Percentiles rank a stretch among this genome's conserved stretches.
Conservation (phyloP, 192 early-diverging fungal genomes). For the Radiomyces spectabilis region DNA sequence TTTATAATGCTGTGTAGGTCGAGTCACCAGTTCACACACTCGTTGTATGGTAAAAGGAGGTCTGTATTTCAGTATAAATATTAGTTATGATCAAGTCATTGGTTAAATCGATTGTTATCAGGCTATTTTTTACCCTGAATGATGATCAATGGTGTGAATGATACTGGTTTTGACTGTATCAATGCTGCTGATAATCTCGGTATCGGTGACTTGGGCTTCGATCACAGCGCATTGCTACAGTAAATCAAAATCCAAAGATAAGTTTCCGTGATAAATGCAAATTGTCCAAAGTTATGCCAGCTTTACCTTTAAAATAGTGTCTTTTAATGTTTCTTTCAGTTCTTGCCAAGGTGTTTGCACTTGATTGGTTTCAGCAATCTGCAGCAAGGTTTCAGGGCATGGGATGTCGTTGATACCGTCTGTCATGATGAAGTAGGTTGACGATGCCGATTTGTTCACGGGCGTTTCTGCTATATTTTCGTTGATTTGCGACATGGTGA, state of each 20-base stretch:
- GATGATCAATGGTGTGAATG: neutral
- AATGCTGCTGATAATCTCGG: neutral
- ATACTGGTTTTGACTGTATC: neutral
- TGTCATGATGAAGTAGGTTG: too few species aligned
- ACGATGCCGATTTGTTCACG: too few species aligned
- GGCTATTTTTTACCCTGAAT: neutral
- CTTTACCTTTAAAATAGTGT: neutral
- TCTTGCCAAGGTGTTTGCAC: neutral
- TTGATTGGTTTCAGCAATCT: constrained; percentile 2
- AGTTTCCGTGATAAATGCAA: neutral
- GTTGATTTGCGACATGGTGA: too few species aligned
- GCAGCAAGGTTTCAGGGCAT: too few species aligned
- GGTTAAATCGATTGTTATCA: neutral
- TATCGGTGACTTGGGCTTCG: neutral
- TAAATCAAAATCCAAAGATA: neutral
- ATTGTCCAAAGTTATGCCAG: too few species aligned
- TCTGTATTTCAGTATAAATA: constrained; percentile 2
- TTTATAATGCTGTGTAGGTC: constrained; percentile 28
- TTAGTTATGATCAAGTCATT: neutral
- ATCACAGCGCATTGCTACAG: neutral
- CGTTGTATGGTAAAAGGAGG: constrained; percentile 37
- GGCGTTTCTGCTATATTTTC: too few species aligned
- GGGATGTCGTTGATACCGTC: too few species aligned
- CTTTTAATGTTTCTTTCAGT: neutral
- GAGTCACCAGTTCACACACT: constrained; percentile 27